Conservation (phyloP, 441 rosid species). For the Melastoma candidum region DNA sequence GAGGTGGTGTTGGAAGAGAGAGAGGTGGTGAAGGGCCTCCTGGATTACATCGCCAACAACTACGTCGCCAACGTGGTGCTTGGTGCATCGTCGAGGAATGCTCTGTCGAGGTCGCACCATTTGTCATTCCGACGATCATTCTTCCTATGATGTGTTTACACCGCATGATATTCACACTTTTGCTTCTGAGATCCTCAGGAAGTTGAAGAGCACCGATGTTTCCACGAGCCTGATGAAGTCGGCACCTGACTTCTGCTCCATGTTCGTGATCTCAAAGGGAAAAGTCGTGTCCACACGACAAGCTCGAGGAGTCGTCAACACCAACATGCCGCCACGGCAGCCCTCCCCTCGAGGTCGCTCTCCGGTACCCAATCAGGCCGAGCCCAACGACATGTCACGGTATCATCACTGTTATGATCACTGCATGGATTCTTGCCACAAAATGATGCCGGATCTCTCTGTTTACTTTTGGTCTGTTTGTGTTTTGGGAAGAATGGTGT, state of each 20-base stretch:
- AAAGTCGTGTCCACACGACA: slow-evolving; percentile 36
- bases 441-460: not conserved
- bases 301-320: slow-evolving; percentile 45
- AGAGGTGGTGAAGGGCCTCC: slow-evolving; percentile 50
- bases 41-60: slow-evolving; percentile 49
- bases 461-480: not conserved
- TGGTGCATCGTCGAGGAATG: slow-evolving; percentile 55
- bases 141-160: not conserved
- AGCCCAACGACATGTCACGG: slow-evolving; percentile 21
- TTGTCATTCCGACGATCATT: not conserved
- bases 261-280: slow-evolving; percentile 68
- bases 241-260: slow-evolving; percentile 65
- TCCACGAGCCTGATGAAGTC: slow-evolving; percentile 36
- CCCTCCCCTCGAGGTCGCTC: slow-evolving; percentile 18
- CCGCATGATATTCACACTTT: not conserved
- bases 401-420: too few relatives aligned
- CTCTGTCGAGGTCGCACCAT: slow-evolving; percentile 45
- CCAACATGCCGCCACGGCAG: slow-evolving; percentile 42
- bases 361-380: slow-evolving; percentile 19
- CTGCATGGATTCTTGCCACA: too few relatives aligned
- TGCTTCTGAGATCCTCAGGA: slow-evolving; percentile 18
- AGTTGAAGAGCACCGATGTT: slow-evolving; percentile 46
- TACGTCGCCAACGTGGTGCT: slow-evolving; percentile 42
- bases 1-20: slow-evolving; percentile 57
- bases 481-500: slow-evolving; percentile 7